Evolutionary conservation across 306 rosid species (phyloP).

Genomic region (Hylodesmum podocarpum): DNA sequence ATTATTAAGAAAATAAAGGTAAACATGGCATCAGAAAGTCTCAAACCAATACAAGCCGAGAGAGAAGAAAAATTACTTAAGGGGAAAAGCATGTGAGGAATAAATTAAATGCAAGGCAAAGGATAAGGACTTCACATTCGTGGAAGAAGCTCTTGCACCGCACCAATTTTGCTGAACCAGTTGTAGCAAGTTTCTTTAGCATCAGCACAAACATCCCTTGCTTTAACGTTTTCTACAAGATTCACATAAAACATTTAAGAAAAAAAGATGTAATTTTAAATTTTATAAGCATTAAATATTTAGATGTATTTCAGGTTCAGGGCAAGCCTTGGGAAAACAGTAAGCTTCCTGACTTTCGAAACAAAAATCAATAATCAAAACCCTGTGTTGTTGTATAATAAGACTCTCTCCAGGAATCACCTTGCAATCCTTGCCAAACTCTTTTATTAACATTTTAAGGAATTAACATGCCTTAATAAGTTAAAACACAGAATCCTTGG

Average conservation of each 20-base stretch:
- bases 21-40: slow-evolving; percentile 23
- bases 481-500: slow-evolving; percentile 8
- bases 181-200: slow-evolving; percentile 97
- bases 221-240: slow-evolving; percentile 64
- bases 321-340: not conserved
- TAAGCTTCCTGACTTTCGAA: not conserved
- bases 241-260: slow-evolving; percentile 27
- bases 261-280: slow-evolving; percentile 18
- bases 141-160: slow-evolving; percentile 93
- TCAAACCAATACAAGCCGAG: slow-evolving; percentile 19
- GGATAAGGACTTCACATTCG: slow-evolving; percentile 71
- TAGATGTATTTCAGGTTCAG: not conserved
- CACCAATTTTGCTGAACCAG: slow-evolving; percentile 97
- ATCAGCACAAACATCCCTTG: slow-evolving; percentile 57
- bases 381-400: not conserved
- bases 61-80: not conserved
- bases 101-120: slow-evolving; percentile 15
- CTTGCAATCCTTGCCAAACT: not conserved
- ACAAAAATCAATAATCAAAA: not conserved
- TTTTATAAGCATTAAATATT: not conserved
- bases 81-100: not conserved
- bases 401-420: too few species aligned
- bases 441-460: not conserved
- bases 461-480: not conserved
- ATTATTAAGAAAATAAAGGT: slow-evolving; percentile 19